phyloP scores from a whole-genome alignment of 2,329 filamentous ascomycete species.

The Aspergillus tanneri region DNA sequence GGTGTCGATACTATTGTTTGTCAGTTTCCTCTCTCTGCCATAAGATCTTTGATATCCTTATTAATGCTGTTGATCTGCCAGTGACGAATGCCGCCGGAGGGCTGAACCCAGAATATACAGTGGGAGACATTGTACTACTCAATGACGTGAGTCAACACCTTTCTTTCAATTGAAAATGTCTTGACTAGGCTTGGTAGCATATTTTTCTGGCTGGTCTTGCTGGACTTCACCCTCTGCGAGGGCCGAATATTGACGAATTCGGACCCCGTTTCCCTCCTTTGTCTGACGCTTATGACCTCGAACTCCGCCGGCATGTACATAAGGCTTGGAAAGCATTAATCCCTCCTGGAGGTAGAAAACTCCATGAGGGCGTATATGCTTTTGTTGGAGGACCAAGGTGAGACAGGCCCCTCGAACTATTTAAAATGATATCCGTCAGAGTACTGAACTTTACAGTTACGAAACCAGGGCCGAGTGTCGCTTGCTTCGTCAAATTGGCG shows the following conservation, averaged over 20 bases:
- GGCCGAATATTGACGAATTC: constrained; percentile 62
- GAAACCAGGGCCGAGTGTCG: constrained; percentile 66
- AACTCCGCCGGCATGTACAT: constrained; percentile 58
- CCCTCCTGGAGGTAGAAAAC: constrained; percentile 48
- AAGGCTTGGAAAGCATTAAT: constrained; percentile 54
- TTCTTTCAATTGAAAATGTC: constrained; percentile 1
- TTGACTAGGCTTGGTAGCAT: constrained; percentile 51
- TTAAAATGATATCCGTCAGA: background rate
- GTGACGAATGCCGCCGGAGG: constrained; percentile 68
- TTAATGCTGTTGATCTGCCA: constrained; percentile 25
- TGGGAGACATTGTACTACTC: constrained; percentile 64
- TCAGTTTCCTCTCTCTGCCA: constrained; percentile 29
- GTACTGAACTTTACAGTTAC: constrained; percentile 45
- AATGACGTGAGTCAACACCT: constrained; percentile 55
- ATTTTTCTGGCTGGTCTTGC: constrained; percentile 63
- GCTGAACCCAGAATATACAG: constrained; percentile 61
- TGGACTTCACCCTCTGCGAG: constrained; percentile 61
- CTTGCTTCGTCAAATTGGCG: constrained; percentile 59
- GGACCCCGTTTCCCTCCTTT: constrained; percentile 63
- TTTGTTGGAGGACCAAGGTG: constrained; percentile 63
- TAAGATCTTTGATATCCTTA: background rate
- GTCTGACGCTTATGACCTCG: constrained; percentile 65
- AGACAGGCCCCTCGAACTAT: constrained; percentile 23
- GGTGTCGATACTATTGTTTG: constrained; percentile 61
- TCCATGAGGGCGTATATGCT: constrained; percentile 67